These are phyloP conservation scores for Lepidium africanum DNA, from an alignment of 345 rosid species.

Conservation along the genomic window DNA sequence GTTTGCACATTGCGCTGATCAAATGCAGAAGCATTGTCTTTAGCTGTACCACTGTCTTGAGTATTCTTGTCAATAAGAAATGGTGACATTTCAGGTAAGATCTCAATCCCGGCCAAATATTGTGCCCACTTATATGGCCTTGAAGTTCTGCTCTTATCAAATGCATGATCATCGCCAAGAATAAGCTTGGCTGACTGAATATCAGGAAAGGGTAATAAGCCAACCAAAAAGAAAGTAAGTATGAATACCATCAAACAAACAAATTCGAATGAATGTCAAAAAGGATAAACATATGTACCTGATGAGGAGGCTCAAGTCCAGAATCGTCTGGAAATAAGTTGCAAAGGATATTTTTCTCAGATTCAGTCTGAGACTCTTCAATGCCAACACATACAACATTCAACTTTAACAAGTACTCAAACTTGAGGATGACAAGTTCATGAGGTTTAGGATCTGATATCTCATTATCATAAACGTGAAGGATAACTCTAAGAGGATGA, in stretches of 20 bases:
- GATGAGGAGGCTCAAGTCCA: conserved; percentile 88
- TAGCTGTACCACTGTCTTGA: conserved; percentile 37
- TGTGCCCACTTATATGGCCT: conserved; percentile 96
- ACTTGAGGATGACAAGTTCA: conserved; percentile 53
- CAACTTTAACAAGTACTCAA: conserved; percentile 75
- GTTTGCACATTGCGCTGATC: conserved; percentile 71
- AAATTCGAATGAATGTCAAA: neutral
- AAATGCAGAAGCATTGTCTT: conserved; percentile 38
- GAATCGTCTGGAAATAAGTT: conserved; percentile 76
- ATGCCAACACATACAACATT: conserved; percentile 67
- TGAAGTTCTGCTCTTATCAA: conserved; percentile 54
- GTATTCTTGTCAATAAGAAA: conserved; percentile 44
- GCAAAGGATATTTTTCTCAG: conserved; percentile 47
- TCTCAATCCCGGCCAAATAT: conserved; percentile 87
- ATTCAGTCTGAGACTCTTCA: conserved; percentile 55
- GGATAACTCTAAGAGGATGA: conserved; percentile 69
- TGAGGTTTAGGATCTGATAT: conserved; percentile 46
- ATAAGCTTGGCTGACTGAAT: conserved; percentile 80
- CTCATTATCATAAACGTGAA: conserved; percentile 60
- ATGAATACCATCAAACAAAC: neutral
- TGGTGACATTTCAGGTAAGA: conserved; percentile 82
- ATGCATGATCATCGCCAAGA: conserved; percentile 43
- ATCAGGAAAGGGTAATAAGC: neutral
- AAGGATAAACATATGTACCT: conserved; percentile 38
- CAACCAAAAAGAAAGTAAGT: neutral